Conservation (phyloP, 805 yeast species). For the Naumovozyma baii region DNA sequence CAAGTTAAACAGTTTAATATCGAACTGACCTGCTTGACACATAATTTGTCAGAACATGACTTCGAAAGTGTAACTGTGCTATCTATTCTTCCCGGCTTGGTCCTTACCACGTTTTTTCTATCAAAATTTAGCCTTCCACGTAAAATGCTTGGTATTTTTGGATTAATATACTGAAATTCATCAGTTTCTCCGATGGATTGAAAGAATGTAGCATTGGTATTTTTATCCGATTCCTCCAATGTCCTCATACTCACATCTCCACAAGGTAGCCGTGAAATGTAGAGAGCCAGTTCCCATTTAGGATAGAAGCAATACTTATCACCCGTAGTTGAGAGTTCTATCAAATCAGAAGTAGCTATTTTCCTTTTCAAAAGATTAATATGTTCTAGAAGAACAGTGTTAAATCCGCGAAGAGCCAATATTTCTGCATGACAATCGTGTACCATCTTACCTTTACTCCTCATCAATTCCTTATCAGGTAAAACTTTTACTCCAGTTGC, state of each 20-base stretch:
- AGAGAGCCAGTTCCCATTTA: conserved; percentile 43
- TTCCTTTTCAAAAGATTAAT: conserved; percentile 18
- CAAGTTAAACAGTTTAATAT: conserved; percentile 40
- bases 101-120: conserved; percentile 58
- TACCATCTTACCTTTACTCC: conserved; percentile 47
- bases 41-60: conserved; percentile 82
- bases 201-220: conserved; percentile 7
- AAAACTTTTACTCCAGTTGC: conserved; percentile 79
- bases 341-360: conserved; percentile 5
- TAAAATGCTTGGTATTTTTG: conserved; percentile 22
- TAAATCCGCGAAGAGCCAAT: conserved; percentile 60
- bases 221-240: conserved; percentile 8
- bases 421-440: conserved; percentile 93
- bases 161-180: conserved; percentile 21
- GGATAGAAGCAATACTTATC: conserved; percentile 27
- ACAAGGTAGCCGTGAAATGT: conserved; percentile 74
- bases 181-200: conserved; percentile 11
- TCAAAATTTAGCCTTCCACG: conserved; percentile 60
- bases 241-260: conserved; percentile 75
- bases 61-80: conserved; percentile 64
- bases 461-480: conserved; percentile 42
- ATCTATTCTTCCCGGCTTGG: conserved; percentile 88
- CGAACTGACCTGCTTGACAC: conserved; percentile 51
- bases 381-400: conserved; percentile 47
- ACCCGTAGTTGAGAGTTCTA: neutral